Conservation (phyloP, 2,329 filamentous ascomycete genomes). For the Raffaelea deltoideospora region DNA sequence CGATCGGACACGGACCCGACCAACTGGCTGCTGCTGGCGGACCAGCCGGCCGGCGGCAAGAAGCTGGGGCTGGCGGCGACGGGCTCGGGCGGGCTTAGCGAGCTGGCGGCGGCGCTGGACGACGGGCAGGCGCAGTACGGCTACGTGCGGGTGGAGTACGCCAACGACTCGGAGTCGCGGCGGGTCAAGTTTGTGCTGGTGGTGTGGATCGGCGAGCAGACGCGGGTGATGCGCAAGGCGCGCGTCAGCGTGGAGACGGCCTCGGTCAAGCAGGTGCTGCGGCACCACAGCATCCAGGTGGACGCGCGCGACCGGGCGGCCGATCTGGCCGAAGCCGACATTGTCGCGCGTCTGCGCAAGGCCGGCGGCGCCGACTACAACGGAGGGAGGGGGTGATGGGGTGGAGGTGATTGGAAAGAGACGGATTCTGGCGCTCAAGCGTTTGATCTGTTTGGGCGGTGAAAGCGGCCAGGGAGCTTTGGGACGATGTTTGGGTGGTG, state of each 20-base stretch:
- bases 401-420: not conserved
- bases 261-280: slow-evolving; percentile 46
- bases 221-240: slow-evolving; percentile 55
- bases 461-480: too few species aligned
- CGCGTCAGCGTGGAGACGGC: slow-evolving; percentile 53
- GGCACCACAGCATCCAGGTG: slow-evolving; percentile 51
- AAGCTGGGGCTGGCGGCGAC: slow-evolving; percentile 41
- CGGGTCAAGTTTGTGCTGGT: slow-evolving; percentile 54
- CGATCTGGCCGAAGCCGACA: slow-evolving; percentile 46
- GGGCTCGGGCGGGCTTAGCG: slow-evolving; percentile 43
- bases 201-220: slow-evolving; percentile 51
- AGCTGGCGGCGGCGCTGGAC: slow-evolving; percentile 41
- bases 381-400: slow-evolving; percentile 38
- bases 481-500: too few species aligned
- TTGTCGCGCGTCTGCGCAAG: slow-evolving; percentile 46
- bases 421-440: too few species aligned
- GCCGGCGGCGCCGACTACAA: slow-evolving; percentile 60
- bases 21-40: slow-evolving; percentile 54
- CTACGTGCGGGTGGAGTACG: slow-evolving; percentile 52
- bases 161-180: slow-evolving; percentile 55
- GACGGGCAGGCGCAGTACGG: slow-evolving; percentile 48
- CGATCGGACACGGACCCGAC: slow-evolving; percentile 49
- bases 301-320: slow-evolving; percentile 39
- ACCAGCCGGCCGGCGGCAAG: slow-evolving; percentile 40
- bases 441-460: too few species aligned